Base-by-base conservation (phyloP, 1,284 basidiomycete species). In the Schizophyllum amplum region DNA sequence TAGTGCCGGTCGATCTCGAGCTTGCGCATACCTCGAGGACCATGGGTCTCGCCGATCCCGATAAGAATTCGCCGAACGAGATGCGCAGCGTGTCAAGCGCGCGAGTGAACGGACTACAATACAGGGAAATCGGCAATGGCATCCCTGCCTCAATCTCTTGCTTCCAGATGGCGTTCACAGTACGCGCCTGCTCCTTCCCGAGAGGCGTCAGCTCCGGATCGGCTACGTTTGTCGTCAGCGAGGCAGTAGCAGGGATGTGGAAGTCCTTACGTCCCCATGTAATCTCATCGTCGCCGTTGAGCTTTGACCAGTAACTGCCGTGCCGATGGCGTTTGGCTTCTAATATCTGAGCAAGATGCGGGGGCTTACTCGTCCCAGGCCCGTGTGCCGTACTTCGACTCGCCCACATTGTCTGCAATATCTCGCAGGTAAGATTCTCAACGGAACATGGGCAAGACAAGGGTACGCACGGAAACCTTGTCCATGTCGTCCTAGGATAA, bases 151-250 rank as follows among this genome's bases (percentile, higher is more conserved):
- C 56, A 0, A 76, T 65, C 67, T 94, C 86, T 4, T 67, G 61
- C 54, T 73, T 69, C 91, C 90, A 94, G 1, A 76, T 77, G 0
- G 61, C 63, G 23, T 79, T 75, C 0, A 84, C 82, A 23, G 62
- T 73, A 21, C 66, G 61, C 0, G 90, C 92, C 71, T 94, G 90
- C 0, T 69, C 61, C 51, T 81, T 72, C 0, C 92, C 92, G 2
- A 84, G 66, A 0, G 75, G 68, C 0, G 92, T 94, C 24, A 94
- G 79, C 25, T 79, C 75, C 0, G 92, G 82, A 67, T 94, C 92
- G 15, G 92, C 87, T 82, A 54, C 20, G 11, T 47, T 52, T 23
- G 24, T 59, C 56, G 51, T 48, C 47, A 55, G 24, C 49, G 46
- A 6, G 13, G 47, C 17, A 55, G 24, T 15, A 21, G 50, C 51